Conservation (phyloP, 1,284 basidiomycete genomes). For the Rhodotorula sp. region DNA sequence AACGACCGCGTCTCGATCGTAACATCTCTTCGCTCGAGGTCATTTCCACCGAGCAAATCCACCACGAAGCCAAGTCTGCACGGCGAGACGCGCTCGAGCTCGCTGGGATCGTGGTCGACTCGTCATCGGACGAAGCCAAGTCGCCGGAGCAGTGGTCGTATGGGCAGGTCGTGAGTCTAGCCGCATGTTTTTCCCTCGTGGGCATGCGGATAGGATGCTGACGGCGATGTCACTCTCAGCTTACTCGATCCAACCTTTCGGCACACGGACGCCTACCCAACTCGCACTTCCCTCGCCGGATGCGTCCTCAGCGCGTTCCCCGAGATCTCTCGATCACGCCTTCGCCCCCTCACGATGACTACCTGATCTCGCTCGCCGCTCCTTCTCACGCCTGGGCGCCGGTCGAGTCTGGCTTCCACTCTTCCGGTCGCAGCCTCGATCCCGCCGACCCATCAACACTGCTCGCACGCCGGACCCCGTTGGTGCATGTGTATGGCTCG, state of each 20-base stretch:
- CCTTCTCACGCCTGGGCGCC: conserved; percentile 37
- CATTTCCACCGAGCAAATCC: conserved; percentile 3
- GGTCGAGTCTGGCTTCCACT: conserved; percentile 6
- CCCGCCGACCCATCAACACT: background rate
- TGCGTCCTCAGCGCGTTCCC: background rate
- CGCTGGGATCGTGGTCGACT: background rate
- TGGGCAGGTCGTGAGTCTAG: conserved; percentile 3
- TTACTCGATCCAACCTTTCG: conserved; percentile 23
- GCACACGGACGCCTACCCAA: background rate
- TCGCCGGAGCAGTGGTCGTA: conserved; percentile 1
- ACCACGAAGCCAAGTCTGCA: background rate
- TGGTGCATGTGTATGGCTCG: background rate
- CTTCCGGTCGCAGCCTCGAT: background rate
- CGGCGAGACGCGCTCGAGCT: background rate
- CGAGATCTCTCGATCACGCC: conserved; percentile 1
- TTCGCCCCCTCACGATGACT: conserved; percentile 32
- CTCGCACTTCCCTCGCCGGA: background rate
- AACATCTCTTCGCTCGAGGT: background rate
- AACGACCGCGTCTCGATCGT: background rate
- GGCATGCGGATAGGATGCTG: background rate
- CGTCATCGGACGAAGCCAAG: background rate
- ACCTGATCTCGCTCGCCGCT: conserved; percentile 34
- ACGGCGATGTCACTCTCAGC: background rate
- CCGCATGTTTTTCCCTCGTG: background rate
- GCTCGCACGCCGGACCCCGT: background rate